phyloP scores from a whole-genome alignment of 2,329 filamentous ascomycete genomes.

The Ceratocystis eucalypticola region DNA sequence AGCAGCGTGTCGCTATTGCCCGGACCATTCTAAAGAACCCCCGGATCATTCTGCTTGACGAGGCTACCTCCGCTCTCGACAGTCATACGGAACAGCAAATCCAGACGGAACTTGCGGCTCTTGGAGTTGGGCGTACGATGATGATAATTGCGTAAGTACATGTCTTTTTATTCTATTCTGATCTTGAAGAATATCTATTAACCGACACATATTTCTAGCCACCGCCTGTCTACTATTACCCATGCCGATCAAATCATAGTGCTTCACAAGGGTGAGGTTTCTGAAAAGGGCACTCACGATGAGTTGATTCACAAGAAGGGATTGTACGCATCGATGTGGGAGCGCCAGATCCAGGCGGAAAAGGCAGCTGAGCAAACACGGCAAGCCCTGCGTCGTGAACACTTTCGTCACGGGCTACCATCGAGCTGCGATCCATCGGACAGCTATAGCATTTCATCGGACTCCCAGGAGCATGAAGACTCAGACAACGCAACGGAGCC shows the following conservation, averaged over 20 bases:
- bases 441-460: slow-evolving; percentile 32
- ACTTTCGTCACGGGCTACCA: slow-evolving; percentile 22
- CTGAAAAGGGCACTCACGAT: slow-evolving; percentile 65
- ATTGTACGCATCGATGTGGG: slow-evolving; percentile 76
- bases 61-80: slow-evolving; percentile 83
- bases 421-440: slow-evolving; percentile 31
- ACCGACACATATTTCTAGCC: slow-evolving; percentile 31
- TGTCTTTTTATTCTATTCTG: background rate
- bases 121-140: slow-evolving; percentile 77
- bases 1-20: slow-evolving; percentile 86
- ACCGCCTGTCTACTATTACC: slow-evolving; percentile 74
- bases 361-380: slow-evolving; percentile 49
- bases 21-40: slow-evolving; percentile 87
- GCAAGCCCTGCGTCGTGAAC: slow-evolving; percentile 31
- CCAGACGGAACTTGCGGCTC: slow-evolving; percentile 67
- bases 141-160: slow-evolving; percentile 75
- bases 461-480: slow-evolving; percentile 24
- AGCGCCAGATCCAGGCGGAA: slow-evolving; percentile 71
- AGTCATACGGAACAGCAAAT: slow-evolving; percentile 90
- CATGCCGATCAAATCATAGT: slow-evolving; percentile 77
- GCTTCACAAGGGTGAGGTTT: slow-evolving; percentile 60
- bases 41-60: slow-evolving; percentile 81
- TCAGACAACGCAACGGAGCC: background rate
- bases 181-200: slow-evolving; percentile 18
- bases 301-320: slow-evolving; percentile 58